phyloP scores from a whole-genome alignment of 1,284 basidiomycete species.

The Tilletia setariae region DNA sequence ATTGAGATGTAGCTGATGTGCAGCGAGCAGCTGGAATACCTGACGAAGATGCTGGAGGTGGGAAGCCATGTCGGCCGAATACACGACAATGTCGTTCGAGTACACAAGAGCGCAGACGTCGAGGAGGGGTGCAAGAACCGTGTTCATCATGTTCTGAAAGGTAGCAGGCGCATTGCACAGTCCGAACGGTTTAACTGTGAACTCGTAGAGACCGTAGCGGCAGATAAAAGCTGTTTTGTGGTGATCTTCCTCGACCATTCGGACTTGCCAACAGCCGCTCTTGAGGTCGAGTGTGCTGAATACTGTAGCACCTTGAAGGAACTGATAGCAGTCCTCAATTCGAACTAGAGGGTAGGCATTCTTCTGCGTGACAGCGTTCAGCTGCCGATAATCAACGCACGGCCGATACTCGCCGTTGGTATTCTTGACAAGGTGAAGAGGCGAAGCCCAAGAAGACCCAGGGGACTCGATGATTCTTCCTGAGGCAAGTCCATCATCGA shows the following conservation, averaged over 20 bases:
- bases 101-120: conserved; percentile 1
- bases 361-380: conserved; percentile 57
- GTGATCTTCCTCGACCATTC: conserved; percentile 21
- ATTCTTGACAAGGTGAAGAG: conserved; percentile 60
- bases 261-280: conserved; percentile 40
- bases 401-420: conserved; percentile 57
- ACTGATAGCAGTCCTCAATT: conserved; percentile 56
- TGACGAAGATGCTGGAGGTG: background rate
- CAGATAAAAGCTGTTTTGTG: conserved; percentile 28
- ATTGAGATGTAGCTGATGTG: background rate
- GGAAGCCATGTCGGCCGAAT: background rate
- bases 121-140: background rate
- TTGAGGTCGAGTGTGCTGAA: conserved; percentile 56
- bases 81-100: background rate
- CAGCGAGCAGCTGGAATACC: conserved; percentile 4
- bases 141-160: conserved; percentile 13
- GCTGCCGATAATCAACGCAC: conserved; percentile 58
- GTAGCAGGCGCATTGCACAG: conserved; percentile 15
- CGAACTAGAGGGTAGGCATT: conserved; percentile 55
- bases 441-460: conserved; percentile 50
- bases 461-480: background rate
- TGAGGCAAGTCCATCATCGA: background rate
- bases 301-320: conserved; percentile 41
- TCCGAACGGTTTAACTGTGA: conserved; percentile 27
- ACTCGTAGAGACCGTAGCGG: conserved; percentile 20